phyloP scores from a whole-genome alignment of 345 rosid species.

The Eucalyptus melliodora region DNA sequence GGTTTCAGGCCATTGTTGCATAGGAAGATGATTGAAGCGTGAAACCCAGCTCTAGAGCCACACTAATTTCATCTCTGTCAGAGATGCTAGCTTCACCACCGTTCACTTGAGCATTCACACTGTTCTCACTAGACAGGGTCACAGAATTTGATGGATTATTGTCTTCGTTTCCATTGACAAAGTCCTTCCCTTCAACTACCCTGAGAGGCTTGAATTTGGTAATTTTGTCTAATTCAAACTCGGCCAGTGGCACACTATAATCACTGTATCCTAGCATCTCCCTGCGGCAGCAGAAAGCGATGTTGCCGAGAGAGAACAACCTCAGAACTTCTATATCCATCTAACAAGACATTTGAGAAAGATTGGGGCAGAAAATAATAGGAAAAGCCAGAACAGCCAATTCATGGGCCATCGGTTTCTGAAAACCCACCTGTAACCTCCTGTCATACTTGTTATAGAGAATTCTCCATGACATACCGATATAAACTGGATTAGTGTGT shows the following conservation, averaged over 20 bases:
- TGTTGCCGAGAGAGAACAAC: background rate
- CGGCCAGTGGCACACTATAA: constrained; percentile 44
- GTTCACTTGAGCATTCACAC: constrained; percentile 1
- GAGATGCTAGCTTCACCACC: constrained; percentile 6
- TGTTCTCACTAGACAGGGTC: background rate
- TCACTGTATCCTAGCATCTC: constrained; percentile 56
- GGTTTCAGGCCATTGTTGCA: constrained; percentile 93
- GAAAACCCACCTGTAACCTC: constrained; percentile 77
- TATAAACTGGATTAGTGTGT: background rate
- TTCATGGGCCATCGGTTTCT: constrained; percentile 62
- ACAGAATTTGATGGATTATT: background rate
- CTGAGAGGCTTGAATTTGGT: constrained; percentile 10
- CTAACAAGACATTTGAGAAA: background rate
- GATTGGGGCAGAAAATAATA: background rate
- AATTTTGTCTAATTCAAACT: constrained; percentile 73
- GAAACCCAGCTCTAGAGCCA: constrained; percentile 66
- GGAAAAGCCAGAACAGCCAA: constrained; percentile 19
- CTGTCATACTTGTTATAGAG: constrained; percentile 86
- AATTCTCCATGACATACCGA: constrained; percentile 51
- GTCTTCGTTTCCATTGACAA: constrained; percentile 1
- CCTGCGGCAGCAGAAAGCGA: constrained; percentile 19
- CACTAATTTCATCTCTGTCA: constrained; percentile 18
- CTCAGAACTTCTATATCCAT: background rate
- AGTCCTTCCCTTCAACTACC: constrained; percentile 6
- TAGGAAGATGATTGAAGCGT: constrained; percentile 86